Conservation (phyloP, 2,329 filamentous ascomycete species). For the Apiospora malaysiana region DNA sequence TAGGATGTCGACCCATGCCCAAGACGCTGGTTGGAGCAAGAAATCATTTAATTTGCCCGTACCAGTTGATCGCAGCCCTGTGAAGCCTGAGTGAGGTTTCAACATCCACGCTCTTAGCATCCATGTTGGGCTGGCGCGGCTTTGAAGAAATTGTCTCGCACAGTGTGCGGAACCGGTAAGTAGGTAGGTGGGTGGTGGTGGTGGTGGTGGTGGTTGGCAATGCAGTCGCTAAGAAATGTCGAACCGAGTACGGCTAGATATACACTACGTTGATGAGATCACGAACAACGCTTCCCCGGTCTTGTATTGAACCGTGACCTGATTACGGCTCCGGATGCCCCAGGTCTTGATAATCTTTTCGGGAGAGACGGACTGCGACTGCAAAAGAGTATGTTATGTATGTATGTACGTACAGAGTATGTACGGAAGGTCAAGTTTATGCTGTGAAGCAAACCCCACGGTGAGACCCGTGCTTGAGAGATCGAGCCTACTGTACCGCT, state of each 20-base stretch:
- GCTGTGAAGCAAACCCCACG: slow-evolving; percentile 22
- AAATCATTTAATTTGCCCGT: background rate
- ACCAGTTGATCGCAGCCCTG: slow-evolving; percentile 8
- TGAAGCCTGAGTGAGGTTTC: slow-evolving; percentile 1
- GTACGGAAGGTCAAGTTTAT: background rate
- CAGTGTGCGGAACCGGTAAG: background rate
- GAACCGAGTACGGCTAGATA: slow-evolving; percentile 10
- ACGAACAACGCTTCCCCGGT: slow-evolving; percentile 3
- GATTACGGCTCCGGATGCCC: background rate
- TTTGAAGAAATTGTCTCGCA: background rate
- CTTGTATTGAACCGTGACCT: slow-evolving; percentile 11
- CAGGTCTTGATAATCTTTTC: background rate
- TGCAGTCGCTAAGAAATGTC: slow-evolving; percentile 12
- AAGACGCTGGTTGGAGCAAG: background rate
- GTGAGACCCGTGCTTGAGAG: slow-evolving; percentile 22
- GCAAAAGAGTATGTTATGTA: no score
- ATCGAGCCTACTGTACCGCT: slow-evolving; percentile 20
- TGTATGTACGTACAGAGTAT: background rate
- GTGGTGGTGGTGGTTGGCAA: background rate
- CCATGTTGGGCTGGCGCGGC: slow-evolving; percentile 17
- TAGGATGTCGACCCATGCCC: background rate
- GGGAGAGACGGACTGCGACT: background rate
- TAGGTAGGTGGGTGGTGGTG: background rate
- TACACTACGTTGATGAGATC: background rate
- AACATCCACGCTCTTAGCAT: slow-evolving; percentile 2